These are phyloP conservation scores for Aleurites moluccanus DNA, from an alignment of 441 rosid species.

Conservation along the genomic window DNA sequence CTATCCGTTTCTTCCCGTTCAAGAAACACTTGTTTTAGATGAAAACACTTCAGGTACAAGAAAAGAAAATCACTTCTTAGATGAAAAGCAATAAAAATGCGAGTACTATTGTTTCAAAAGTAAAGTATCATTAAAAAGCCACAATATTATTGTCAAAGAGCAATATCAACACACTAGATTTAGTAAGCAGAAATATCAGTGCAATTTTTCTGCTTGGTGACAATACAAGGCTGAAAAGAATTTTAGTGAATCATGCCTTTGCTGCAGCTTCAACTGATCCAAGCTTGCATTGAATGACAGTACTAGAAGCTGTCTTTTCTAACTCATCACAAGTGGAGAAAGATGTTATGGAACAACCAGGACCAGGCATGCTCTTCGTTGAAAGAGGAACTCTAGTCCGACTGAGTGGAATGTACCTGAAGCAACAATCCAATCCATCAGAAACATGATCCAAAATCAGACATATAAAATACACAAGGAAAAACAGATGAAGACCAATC, in stretches of 20 bases:
- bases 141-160: not conserved
- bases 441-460: slow-evolving; percentile 4
- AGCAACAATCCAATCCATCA: slow-evolving; percentile 32
- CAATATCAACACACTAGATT: not conserved
- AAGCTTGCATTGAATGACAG: slow-evolving; percentile 57
- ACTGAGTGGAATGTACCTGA: slow-evolving; percentile 81
- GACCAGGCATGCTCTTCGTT: slow-evolving; percentile 34
- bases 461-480: not conserved
- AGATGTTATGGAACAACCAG: slow-evolving; percentile 59
- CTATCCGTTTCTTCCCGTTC: too few species aligned
- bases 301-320: slow-evolving; percentile 57
- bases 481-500: not conserved
- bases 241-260: slow-evolving; percentile 49
- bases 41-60: not conserved
- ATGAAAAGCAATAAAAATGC: not conserved
- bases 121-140: not conserved
- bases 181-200: not conserved
- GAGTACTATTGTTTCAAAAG: not conserved
- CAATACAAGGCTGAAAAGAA: not conserved
- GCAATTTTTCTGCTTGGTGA: slow-evolving; percentile 6
- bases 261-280: slow-evolving; percentile 75
- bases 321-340: slow-evolving; percentile 51
- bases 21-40: not conserved
- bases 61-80: not conserved
- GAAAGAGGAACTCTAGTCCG: slow-evolving; percentile 45